phyloP scores from a whole-genome alignment of 345 rosid genomes.

The Sapria himalayana region DNA sequence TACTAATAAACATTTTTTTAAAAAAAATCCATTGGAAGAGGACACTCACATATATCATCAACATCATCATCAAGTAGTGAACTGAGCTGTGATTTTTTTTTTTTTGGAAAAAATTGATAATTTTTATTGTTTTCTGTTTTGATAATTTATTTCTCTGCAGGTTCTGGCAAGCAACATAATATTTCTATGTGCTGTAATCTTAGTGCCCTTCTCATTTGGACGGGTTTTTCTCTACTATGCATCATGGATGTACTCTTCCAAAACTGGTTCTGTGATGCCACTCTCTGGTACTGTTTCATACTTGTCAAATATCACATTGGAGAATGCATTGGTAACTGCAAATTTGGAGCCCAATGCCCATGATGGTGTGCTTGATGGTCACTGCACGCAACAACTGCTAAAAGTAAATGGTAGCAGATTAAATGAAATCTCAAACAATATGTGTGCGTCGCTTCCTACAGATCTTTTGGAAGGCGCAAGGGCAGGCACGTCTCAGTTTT shows the following conservation, averaged over 20 bases:
- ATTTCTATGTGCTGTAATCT: slow-evolving; percentile 90
- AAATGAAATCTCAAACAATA: slow-evolving; percentile 30
- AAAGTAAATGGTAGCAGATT: slow-evolving; percentile 45
- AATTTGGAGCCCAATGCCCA: slow-evolving; percentile 63
- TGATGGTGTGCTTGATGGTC: slow-evolving; percentile 31
- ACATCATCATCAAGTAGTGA: too few relatives aligned
- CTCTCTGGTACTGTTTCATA: slow-evolving; percentile 47
- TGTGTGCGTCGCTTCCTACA: slow-evolving; percentile 27
- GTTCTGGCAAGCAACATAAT: slow-evolving; percentile 97
- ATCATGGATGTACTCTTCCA: slow-evolving; percentile 77
- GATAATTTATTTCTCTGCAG: slow-evolving; percentile 24
- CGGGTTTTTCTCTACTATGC: slow-evolving; percentile 45
- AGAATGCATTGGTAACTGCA: slow-evolving; percentile 45
- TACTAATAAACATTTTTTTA: too few relatives aligned
- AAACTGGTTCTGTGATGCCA: slow-evolving; percentile 47
- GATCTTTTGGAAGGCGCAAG: slow-evolving; percentile 47
- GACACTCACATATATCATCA: too few relatives aligned
- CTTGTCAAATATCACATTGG: slow-evolving; percentile 50
- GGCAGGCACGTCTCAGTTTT: slow-evolving; percentile 54
- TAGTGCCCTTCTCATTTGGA: slow-evolving; percentile 83
- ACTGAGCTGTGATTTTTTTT: not conserved
- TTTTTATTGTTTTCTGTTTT: too few relatives aligned
- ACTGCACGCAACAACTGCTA: slow-evolving; percentile 41
- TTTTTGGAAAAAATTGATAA: not conserved
- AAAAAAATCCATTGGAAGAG: too few relatives aligned